Evolutionary conservation across 2,329 filamentous ascomycete genomes (phyloP).

Genomic region (Stenocarpella maydis): DNA sequence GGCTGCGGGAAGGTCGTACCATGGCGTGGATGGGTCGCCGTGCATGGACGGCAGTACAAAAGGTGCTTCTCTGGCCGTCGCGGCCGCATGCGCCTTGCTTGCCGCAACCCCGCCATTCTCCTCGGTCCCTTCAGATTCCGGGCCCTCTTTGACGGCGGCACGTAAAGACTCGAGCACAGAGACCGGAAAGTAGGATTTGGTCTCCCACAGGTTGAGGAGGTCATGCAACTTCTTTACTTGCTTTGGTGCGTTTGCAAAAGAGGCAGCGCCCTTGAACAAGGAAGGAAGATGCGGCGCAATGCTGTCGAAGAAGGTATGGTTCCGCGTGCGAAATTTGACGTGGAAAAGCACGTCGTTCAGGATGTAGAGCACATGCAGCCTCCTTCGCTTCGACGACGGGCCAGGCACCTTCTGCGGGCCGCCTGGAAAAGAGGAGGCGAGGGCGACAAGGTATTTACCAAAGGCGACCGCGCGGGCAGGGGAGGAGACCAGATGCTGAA

Average conservation of each 20-base stretch:
- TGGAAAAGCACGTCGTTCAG: constrained; percentile 82
- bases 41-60: constrained; percentile 80
- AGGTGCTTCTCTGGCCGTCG: constrained; percentile 55
- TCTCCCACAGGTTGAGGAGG: constrained; percentile 76
- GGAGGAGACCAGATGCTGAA: constrained; percentile 75
- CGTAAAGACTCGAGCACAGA: constrained; percentile 66
- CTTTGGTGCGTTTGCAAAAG: constrained; percentile 68
- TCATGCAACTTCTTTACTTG: constrained; percentile 70
- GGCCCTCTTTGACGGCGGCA: constrained; percentile 57
- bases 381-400: constrained; percentile 71
- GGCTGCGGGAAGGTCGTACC: constrained; percentile 83
- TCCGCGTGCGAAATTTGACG: constrained; percentile 59
- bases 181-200: constrained; percentile 67
- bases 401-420: constrained; percentile 44
- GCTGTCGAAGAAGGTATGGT: constrained; percentile 60
- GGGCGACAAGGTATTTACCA: constrained; percentile 77
- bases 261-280: constrained; percentile 67
- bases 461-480: constrained; percentile 70
- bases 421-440: constrained; percentile 66
- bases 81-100: constrained; percentile 51
- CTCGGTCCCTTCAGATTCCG: constrained; percentile 43
- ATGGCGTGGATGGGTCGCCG: constrained; percentile 76
- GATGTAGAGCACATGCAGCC: constrained; percentile 80
- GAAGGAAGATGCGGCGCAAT: constrained; percentile 67
- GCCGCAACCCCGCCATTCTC: constrained; percentile 40